Conservation (phyloP, 139 green algal species). For the Bryopsis sp. region DNA sequence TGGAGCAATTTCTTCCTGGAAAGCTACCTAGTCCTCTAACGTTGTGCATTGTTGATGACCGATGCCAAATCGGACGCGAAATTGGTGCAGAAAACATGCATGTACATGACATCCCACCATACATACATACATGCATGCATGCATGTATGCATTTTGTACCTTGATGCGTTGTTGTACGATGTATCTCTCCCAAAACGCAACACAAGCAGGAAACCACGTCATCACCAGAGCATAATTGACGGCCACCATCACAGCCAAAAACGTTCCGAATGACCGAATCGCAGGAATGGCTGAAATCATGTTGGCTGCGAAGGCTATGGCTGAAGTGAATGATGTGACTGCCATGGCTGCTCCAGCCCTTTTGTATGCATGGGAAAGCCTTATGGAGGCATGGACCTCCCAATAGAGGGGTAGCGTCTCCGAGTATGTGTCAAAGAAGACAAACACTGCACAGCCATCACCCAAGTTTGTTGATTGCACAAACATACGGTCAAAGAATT, state of each 20-base stretch:
- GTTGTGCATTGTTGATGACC: too few relatives aligned
- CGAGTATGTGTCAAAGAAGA: slow-evolving; percentile 18
- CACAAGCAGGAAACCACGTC: slow-evolving; percentile 17
- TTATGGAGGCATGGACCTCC: not conserved
- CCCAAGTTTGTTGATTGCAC: not conserved
- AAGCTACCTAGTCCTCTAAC: too few relatives aligned
- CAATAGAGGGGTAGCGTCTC: not conserved
- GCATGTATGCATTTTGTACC: too few relatives aligned
- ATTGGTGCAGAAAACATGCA: too few relatives aligned
- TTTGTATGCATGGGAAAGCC: slow-evolving; percentile 8
- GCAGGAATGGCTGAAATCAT: slow-evolving; percentile 19
- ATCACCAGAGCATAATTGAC: slow-evolving; percentile 19
- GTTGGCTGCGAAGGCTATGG: slow-evolving; percentile 21
- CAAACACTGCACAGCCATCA: slow-evolving; percentile 8
- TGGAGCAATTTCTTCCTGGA: too few relatives aligned
- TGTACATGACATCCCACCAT: too few relatives aligned
- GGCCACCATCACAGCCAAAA: slow-evolving; percentile 19
- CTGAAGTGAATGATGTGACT: slow-evolving; percentile 19
- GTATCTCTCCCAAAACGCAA: slow-evolving; percentile 19
- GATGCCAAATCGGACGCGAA: too few relatives aligned
- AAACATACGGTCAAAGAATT: too few relatives aligned
- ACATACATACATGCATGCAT: too few relatives aligned
- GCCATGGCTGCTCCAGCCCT: slow-evolving; percentile 9
- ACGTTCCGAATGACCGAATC: slow-evolving; percentile 12
- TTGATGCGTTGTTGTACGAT: slow-evolving; percentile 2